These are phyloP conservation scores for Schrenkiella parvula DNA, from an alignment of 345 rosid genomes.

Conservation along the genomic window DNA sequence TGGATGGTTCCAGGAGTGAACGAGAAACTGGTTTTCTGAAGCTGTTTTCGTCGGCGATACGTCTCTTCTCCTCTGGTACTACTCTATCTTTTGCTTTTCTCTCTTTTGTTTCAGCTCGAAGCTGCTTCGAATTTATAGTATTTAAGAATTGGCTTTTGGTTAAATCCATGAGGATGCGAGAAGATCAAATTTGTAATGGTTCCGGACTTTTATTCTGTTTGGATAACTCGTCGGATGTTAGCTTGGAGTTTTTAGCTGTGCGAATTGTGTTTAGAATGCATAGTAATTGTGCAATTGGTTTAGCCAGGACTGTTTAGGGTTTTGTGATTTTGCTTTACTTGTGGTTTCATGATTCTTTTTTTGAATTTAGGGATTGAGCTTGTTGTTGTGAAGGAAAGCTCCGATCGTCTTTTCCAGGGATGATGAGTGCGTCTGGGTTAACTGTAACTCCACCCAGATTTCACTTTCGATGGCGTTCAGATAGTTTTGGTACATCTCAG, in stretches of 20 bases:
- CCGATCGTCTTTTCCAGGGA: conserved; percentile 24
- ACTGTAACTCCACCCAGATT: conserved; percentile 51
- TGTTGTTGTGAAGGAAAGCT: conserved; percentile 12
- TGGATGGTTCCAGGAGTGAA: conserved; percentile 14
- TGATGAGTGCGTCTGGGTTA: conserved; percentile 70
- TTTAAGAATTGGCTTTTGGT: background rate
- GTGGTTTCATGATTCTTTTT: background rate
- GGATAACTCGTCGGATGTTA: background rate
- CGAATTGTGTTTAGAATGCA: background rate
- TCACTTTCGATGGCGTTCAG: conserved; percentile 39
- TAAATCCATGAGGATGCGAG: conserved; percentile 13
- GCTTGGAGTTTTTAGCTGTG: background rate
- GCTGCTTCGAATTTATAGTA: background rate
- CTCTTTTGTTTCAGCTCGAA: background rate
- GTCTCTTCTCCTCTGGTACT: conserved; percentile 26
- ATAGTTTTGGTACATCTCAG: conserved; percentile 22
- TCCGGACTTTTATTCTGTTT: background rate
- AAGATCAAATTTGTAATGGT: background rate
- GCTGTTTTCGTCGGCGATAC: conserved; percentile 13
- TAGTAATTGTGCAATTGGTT: conserved; percentile 1
- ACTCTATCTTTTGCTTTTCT: background rate
- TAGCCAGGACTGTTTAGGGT: background rate
- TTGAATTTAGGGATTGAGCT: conserved; percentile 13
- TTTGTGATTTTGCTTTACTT: background rate
- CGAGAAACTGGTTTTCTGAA: background rate